These are phyloP conservation scores for Apiospora marii DNA, from an alignment of 2,329 filamentous ascomycete species.

Conservation along the genomic window DNA sequence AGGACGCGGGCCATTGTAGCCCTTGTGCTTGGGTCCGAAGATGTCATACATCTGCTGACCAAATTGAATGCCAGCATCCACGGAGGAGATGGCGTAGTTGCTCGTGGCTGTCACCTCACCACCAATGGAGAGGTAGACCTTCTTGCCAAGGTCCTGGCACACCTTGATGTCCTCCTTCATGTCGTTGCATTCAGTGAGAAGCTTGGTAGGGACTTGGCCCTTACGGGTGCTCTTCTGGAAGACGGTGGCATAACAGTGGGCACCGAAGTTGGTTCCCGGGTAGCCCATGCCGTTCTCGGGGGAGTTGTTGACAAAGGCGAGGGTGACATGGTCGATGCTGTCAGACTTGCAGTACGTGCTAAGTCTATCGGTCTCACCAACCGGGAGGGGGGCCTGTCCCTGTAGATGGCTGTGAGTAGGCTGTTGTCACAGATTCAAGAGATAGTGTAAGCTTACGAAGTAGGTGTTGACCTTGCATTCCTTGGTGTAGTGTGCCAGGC, in stretches of 20 bases:
- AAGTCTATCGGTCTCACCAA: conserved; percentile 34
- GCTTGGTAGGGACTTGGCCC: conserved; percentile 37
- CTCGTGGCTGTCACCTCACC: conserved; percentile 48
- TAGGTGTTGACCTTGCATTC: conserved; percentile 39
- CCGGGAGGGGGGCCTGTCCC: conserved; percentile 32
- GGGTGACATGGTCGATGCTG: conserved; percentile 49
- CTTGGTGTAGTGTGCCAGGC: conserved; percentile 29
- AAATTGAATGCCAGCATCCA: conserved; percentile 43
- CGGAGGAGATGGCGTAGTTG: conserved; percentile 46
- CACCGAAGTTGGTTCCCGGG: conserved; percentile 49
- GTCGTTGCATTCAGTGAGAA: conserved; percentile 43
- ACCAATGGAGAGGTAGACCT: conserved; percentile 70
- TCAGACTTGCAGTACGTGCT: conserved; percentile 42
- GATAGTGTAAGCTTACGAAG: conserved; percentile 33
- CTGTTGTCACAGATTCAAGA: neutral
- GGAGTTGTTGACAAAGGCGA: conserved; percentile 49
- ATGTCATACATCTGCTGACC: conserved; percentile 48
- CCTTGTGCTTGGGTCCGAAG: conserved; percentile 45
- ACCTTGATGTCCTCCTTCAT: conserved; percentile 45
- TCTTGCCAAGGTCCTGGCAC: conserved; percentile 67
- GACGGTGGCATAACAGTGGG: conserved; percentile 44
- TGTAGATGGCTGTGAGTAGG: neutral
- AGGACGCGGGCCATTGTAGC: conserved; percentile 34
- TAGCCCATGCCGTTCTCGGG: conserved; percentile 47
- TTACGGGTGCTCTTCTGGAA: conserved; percentile 35